phyloP scores from a whole-genome alignment of 495 filamentous ascomycete genomes.

The Sordaria brevicollis region DNA sequence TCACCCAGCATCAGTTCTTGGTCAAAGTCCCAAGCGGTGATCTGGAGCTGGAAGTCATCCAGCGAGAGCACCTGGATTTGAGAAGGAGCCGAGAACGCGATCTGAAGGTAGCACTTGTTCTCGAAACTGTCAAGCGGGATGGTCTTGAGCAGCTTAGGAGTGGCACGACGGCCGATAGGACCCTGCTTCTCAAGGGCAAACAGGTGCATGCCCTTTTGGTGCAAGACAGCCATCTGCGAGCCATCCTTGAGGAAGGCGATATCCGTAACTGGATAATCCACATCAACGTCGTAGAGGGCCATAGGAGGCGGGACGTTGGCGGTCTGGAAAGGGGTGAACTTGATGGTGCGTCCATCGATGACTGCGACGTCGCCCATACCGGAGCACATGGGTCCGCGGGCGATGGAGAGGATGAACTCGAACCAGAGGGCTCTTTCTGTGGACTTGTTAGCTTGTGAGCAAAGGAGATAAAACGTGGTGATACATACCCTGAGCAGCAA shows the following conservation, averaged over 20 bases:
- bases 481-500: constrained; percentile 32
- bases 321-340: constrained; percentile 73
- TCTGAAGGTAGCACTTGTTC: constrained; percentile 9
- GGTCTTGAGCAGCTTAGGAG: constrained; percentile 20
- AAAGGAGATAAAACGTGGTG: neutral
- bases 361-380: constrained; percentile 61
- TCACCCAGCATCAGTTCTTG: constrained; percentile 8
- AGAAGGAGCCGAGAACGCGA: constrained; percentile 12
- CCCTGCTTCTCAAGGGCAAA: constrained; percentile 53
- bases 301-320: constrained; percentile 90
- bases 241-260: constrained; percentile 59
- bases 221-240: constrained; percentile 61
- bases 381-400: constrained; percentile 52
- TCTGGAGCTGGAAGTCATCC: constrained; percentile 8
- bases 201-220: constrained; percentile 49
- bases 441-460: constrained; percentile 10
- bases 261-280: constrained; percentile 57
- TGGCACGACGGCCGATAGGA: constrained; percentile 14
- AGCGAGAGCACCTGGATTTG: constrained; percentile 16
- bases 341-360: constrained; percentile 73
- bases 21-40: constrained; percentile 12
- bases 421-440: constrained; percentile 45
- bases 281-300: constrained; percentile 63
- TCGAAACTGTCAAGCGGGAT: neutral
- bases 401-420: constrained; percentile 61